phyloP scores from a whole-genome alignment of 805 yeast genomes.

The Candida cerambycidarum region DNA sequence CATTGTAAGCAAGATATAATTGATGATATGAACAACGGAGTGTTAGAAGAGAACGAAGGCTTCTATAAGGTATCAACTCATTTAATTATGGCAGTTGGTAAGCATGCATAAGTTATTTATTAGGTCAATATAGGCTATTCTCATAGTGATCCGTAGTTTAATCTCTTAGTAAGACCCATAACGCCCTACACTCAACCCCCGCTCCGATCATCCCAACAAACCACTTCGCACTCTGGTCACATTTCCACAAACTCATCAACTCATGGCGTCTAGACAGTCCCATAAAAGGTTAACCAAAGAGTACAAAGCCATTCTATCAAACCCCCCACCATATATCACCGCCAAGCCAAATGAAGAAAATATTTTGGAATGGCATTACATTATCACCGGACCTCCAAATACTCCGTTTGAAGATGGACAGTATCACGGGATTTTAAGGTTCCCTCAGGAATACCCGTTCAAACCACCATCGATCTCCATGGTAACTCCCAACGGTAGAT shows the following conservation, averaged over 20 bases:
- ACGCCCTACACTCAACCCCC: neutral
- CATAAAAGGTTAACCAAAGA: constrained; percentile 67
- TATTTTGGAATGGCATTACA: constrained; percentile 90
- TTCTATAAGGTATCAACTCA: constrained; percentile 19
- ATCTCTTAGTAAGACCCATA: no score
- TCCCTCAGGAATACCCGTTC: constrained; percentile 86
- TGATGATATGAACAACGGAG: constrained; percentile 17
- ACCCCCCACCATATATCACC: constrained; percentile 79
- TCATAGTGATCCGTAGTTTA: no score
- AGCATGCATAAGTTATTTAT: no score
- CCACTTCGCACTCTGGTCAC: neutral
- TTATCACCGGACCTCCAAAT: constrained; percentile 87
- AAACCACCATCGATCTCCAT: constrained; percentile 88
- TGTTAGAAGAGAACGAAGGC: constrained; percentile 15
- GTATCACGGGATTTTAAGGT: constrained; percentile 82
- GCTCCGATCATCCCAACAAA: neutral
- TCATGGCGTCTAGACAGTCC: constrained; percentile 42
- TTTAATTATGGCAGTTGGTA: constrained; percentile 29
- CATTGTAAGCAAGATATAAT: constrained; percentile 21
- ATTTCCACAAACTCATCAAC: constrained; percentile 16
- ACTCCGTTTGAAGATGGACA: constrained; percentile 87
- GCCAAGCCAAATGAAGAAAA: constrained; percentile 89
- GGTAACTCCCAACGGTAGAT: constrained; percentile 89
- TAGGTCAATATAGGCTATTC: no score
- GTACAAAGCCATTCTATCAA: constrained; percentile 70